Evolutionary conservation across 139 green algal species (phyloP), one percentile per base, ranked within the genome.

Genomic region (Haematococcus lacustris): DNA sequence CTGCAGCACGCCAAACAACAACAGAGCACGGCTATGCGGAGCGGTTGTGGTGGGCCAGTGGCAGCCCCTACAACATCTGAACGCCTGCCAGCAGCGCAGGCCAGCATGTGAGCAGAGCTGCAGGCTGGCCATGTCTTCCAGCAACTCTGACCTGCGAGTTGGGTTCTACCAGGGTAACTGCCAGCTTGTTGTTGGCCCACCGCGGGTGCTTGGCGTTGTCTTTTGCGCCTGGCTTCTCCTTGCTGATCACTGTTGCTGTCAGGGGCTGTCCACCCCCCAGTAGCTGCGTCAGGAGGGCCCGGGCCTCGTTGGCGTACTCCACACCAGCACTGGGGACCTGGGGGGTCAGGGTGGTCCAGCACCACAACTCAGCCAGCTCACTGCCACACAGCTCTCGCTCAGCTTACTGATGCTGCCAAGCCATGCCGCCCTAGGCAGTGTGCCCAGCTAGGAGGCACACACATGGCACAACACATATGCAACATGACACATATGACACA

Each of bases 121-220:
- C 13, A 13, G 13, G 21, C 21, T n/a, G n/a, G n/a, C n/a, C n/a
- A n/a, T n/a, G n/a, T n/a, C n/a, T n/a, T n/a, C n/a, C 13, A 57
- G 13, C 53, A 30, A 23, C 4, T 28, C 33, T 78, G 66, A 71
- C 74, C 38, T 74, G 59, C 32, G 64, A 73, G 33, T 71, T 68
- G 0, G 74, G 60, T 28, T 78, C 77, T 62, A 76, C 32, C 63
- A 89, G 70, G 17, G 60, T 70, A 4, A 84, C 77, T 17, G 63
- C 70, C 39, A 83, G 63, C 71, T 84, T 84, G 64, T 75, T 82
- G 30, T 75, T 63, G 34, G 74, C 67, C 70, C 70, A 70, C 51
- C 82, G 75, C 59, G 81, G 88, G 73, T 87, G 77, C 74, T 79
- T 81, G n/a, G n/a, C n/a, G n/a, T n/a, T n/a, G 65, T 83, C 78